These are phyloP conservation scores for Polytolypa hystricis DNA, from an alignment of 2,329 filamentous ascomycete genomes.

Conservation along the genomic window DNA sequence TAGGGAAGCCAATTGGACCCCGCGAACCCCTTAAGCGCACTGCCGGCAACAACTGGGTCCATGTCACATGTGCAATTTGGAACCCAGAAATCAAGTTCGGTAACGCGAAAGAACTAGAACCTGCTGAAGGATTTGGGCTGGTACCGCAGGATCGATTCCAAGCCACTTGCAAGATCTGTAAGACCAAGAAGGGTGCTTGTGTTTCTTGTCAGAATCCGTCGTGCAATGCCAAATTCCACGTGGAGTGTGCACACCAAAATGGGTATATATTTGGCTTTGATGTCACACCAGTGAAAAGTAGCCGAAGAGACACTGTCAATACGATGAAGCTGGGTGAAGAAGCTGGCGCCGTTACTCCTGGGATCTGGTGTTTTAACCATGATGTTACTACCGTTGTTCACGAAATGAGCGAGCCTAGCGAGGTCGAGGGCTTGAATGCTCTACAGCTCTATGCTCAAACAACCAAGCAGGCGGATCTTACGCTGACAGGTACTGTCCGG, in stretches of 20 bases:
- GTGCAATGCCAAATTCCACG: conserved; percentile 55
- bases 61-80: conserved; percentile 87
- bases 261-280: conserved; percentile 84
- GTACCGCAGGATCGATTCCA: conserved; percentile 64
- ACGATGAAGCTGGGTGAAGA: conserved; percentile 74
- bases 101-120: conserved; percentile 67
- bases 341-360: conserved; percentile 70
- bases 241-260: conserved; percentile 78
- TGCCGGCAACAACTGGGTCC: conserved; percentile 95
- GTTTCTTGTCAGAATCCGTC: conserved; percentile 59
- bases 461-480: conserved; percentile 89
- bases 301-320: conserved; percentile 66
- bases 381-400: conserved; percentile 63
- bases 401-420: conserved; percentile 63
- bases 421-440: conserved; percentile 62
- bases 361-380: conserved; percentile 88
- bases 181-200: conserved; percentile 62
- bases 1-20: conserved; percentile 70
- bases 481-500: conserved; percentile 80
- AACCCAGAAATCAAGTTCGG: conserved; percentile 89
- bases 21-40: conserved; percentile 89
- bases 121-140: conserved; percentile 79
- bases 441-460: conserved; percentile 78
- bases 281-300: conserved; percentile 78
- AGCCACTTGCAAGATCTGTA: conserved; percentile 75